phyloP scores from a whole-genome alignment of 2,329 filamentous ascomycete genomes.

The Calonectria pseudoreteaudii region DNA sequence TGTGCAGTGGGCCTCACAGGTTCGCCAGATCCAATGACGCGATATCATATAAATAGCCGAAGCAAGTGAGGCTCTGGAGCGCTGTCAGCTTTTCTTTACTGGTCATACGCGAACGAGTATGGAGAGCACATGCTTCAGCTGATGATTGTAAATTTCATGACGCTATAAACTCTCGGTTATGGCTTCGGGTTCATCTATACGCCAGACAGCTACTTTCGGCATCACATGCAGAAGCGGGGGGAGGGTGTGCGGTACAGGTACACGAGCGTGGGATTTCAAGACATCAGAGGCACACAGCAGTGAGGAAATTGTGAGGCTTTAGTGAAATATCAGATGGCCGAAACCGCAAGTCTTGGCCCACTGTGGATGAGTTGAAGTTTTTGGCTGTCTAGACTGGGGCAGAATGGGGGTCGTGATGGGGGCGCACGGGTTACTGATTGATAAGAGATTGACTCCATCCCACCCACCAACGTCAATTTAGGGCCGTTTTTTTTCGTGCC shows the following conservation, averaged over 20 bases:
- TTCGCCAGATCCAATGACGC: neutral
- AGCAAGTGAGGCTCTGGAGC: neutral
- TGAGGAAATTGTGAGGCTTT: conserved; percentile 7
- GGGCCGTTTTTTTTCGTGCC: neutral
- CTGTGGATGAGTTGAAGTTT: conserved; percentile 12
- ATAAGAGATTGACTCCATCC: conserved; percentile 33
- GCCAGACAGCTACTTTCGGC: neutral
- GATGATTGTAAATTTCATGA: neutral
- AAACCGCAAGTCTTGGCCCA: conserved; percentile 18
- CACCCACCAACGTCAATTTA: conserved; percentile 15
- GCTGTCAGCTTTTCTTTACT: neutral
- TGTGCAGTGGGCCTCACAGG: neutral
- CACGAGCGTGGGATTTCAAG: neutral
- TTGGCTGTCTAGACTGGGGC: conserved; percentile 13
- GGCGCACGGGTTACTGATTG: conserved; percentile 38
- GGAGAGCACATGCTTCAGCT: neutral
- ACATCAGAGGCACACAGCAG: neutral
- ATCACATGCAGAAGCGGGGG: conserved; percentile 6
- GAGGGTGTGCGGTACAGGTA: neutral
- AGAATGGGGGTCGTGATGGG: conserved; percentile 34
- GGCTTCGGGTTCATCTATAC: neutral
- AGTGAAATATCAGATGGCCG: neutral
- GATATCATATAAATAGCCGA: neutral
- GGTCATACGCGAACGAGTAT: neutral
- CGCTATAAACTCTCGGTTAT: neutral